Evolutionary conservation across 352 stramenopile genomes (phyloP), one percentile per base, ranked within the genome.

Genomic region (Albugo candida): DNA sequence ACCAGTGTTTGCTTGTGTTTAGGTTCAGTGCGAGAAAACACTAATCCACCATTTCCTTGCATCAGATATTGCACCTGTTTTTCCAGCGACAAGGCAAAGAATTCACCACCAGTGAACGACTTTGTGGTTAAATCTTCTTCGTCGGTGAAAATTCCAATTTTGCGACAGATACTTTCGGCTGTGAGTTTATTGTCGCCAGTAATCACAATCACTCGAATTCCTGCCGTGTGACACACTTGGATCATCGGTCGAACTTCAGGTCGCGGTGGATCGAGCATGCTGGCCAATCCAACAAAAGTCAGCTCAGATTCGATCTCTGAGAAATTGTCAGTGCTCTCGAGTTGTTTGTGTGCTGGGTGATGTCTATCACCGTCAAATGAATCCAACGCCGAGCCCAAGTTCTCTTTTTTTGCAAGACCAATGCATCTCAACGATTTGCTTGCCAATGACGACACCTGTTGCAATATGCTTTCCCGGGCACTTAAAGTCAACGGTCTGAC

Each of bases 151-250:
- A 99, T 95, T 48, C 95, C 95, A 45, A 98, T 92, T 67, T 99
- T 93, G 54, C 83, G 65, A 36, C 83, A 95, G 47, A 99, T 98
- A 46, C 94, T 96, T 47, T 97, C 74, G 11, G 96, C 96, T 40
- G 96, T 99, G 45, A 97, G 73, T 60, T 94, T 93, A 59, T 95
- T 95, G 80, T 99, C 96, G 42, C 96, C 96, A 11, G 96, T 99
- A 55, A 99, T 99, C 63, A 99, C 96, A 43, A 99, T 97, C 12
- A 99, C 94, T 36, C 95, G 80, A 51, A 99, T 96, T 35, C 96
- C 96, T 2, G 95, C 95, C 16, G 80, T 78, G 49, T 93, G 73
- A 67, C 94, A 98, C 54, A 74, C 75, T 44, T 83, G 65, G 59
- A 99, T 99, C 61, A 94, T 96, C 1, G 88, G 70, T 4, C 75